These are phyloP conservation scores for Paracamarosporium sp. DNA, from an alignment of 2,329 filamentous ascomycete species.

Conservation along the genomic window DNA sequence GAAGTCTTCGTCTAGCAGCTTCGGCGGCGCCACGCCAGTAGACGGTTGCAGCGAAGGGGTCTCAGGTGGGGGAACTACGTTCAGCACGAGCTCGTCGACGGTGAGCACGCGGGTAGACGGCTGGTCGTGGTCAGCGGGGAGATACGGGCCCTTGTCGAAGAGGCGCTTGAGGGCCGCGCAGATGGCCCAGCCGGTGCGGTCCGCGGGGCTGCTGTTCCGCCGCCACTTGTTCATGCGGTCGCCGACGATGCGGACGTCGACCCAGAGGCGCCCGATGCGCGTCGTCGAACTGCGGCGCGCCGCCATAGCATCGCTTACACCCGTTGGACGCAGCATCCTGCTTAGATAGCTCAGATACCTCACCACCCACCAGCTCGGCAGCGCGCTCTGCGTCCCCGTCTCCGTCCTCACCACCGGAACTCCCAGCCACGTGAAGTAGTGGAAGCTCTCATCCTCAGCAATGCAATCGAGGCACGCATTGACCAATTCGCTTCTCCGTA, in stretches of 20 bases:
- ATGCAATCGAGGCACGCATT: conserved; percentile 38
- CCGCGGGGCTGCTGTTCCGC: conserved; percentile 22
- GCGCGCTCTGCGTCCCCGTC: not conserved
- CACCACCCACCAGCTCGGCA: conserved; percentile 26
- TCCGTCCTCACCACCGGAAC: conserved; percentile 35
- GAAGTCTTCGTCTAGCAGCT: conserved; percentile 27
- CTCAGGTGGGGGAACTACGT: conserved; percentile 30
- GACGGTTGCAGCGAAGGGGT: not conserved
- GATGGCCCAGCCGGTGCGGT: conserved; percentile 41
- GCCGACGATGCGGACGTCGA: conserved; percentile 38
- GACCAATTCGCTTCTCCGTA: conserved; percentile 22
- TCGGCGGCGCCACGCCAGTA: conserved; percentile 8
- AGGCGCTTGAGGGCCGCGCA: conserved; percentile 41
- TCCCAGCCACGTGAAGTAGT: conserved; percentile 41
- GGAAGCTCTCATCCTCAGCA: conserved; percentile 32
- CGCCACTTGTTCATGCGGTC: conserved; percentile 27
- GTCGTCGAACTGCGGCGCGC: conserved; percentile 14
- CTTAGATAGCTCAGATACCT: conserved; percentile 14
- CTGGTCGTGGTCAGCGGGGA: conserved; percentile 10
- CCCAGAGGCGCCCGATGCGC: conserved; percentile 31
- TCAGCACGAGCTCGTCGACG: conserved; percentile 41
- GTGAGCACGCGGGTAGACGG: conserved; percentile 14
- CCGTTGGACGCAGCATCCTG: conserved; percentile 2
- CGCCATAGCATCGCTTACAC: not conserved
- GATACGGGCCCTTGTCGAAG: conserved; percentile 33